phyloP scores from a whole-genome alignment of 2,329 filamentous ascomycete genomes.

The Venturia asperata region DNA sequence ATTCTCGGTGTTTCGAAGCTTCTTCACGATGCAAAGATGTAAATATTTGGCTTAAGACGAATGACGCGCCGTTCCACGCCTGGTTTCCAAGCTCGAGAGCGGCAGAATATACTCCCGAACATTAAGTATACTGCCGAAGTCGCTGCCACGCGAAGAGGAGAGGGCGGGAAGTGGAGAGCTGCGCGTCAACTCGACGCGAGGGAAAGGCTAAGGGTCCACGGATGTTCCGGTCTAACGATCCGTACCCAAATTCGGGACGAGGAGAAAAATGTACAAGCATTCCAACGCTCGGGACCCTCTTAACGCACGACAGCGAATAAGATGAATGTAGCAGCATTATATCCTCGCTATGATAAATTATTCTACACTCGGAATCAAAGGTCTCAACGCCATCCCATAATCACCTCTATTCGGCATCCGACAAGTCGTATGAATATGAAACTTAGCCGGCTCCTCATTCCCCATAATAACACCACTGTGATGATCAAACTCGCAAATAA shows the following conservation, averaged over 20 bases:
- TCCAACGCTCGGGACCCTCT: not conserved
- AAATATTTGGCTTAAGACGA: not conserved
- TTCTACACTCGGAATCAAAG: constrained; percentile 17
- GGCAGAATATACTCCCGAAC: not conserved
- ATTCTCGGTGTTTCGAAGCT: not conserved
- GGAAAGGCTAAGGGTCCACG: not conserved
- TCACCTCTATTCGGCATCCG: constrained; percentile 69
- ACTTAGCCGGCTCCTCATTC: constrained; percentile 66
- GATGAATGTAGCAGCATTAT: too few species aligned
- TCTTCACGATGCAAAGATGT: not conserved
- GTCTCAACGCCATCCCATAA: constrained; percentile 53
- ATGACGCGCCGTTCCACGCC: not conserved
- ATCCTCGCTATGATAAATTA: too few species aligned
- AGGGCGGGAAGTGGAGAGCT: not conserved
- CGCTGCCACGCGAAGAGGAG: not conserved
- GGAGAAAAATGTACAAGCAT: not conserved
- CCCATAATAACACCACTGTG: constrained; percentile 71
- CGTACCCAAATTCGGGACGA: not conserved
- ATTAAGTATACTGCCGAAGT: not conserved
- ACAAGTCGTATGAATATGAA: constrained; percentile 70
- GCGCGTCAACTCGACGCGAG: not conserved
- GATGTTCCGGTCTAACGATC: not conserved
- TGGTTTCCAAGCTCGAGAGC: not conserved
- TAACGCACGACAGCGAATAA: not conserved
- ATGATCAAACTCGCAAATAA: constrained; percentile 71